Evolutionary conservation across 495 filamentous ascomycete genomes (phyloP), one percentile per base, ranked within the genome.

Genomic region (Hypoxylon lienhwacheense): DNA sequence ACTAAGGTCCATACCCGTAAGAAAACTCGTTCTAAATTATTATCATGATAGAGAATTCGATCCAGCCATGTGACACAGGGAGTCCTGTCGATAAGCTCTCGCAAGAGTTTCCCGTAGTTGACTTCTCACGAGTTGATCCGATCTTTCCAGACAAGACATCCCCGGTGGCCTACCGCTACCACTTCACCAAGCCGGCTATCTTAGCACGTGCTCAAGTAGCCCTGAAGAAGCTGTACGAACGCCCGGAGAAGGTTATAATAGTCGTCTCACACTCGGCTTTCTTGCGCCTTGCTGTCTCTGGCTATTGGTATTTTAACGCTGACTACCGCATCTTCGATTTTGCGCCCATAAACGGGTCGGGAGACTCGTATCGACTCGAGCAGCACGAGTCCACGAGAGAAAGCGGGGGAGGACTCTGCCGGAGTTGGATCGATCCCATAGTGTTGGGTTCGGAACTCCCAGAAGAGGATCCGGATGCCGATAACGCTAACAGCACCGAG

Each of bases 301-400:
- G 75, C 3, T 66, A 66, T 14, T 70, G 66, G 61, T 84, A 72
- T 52, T 72, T 71, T 34, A 86, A 86, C 57, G 83, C 77, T 5
- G 82, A 86, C 56, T 86, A 78, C 57, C 73, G 83, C 6, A 69
- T 86, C 32, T 85, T 85, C 55, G 78, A 84, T 2, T 81, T 83
- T 47, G 73, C 68, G 22, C 67, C 69, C 16, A 48, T 50, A 2
- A 41, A 63, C 21, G 43, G 29, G 0, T 66, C 65, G 5, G 66
- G 65, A 11, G 66, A 63, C 20, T 53, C 42, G 1, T 70, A 65
- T 31, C 54, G 37, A 41, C 61, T 81, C 24, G 59, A 68, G 26
- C 73, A 80, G 59, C 72, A 71, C 63, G 66, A 70, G 42, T 57
- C 59, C 22, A 79, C 76, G 0, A 46, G 47, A 45, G 64, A 67